These are phyloP conservation scores for Dictyostelium capitatum DNA, from an alignment of 78 protist genomes.

Conservation along the genomic window DNA sequence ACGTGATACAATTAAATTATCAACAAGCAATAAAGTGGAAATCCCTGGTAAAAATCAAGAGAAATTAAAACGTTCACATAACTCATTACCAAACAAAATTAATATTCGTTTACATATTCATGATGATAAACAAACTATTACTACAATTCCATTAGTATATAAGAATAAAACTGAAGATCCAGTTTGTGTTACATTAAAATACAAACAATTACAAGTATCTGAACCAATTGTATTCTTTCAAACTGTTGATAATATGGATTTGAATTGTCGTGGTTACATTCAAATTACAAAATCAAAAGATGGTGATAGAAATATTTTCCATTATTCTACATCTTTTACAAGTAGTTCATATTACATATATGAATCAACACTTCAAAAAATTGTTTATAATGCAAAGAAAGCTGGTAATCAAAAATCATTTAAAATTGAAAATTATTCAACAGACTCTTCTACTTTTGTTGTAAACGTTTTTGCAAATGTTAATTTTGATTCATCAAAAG, in stretches of 20 bases:
- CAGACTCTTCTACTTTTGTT: background rate
- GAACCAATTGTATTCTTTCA: constrained; percentile 49
- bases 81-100: constrained; percentile 17
- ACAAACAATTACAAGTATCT: background rate
- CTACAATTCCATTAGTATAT: constrained; percentile 39
- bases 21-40: constrained; percentile 18
- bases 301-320: background rate
- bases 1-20: constrained; percentile 38
- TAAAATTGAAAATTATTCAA: background rate
- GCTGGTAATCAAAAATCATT: background rate
- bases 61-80: constrained; percentile 14
- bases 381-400: constrained; percentile 34
- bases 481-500: background rate
- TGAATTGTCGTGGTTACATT: background rate
- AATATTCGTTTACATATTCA: background rate
- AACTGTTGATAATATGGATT: constrained; percentile 14
- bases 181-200: constrained; percentile 10
- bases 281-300: background rate
- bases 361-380: background rate
- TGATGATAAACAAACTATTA: constrained; percentile 24
- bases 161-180: constrained; percentile 54
- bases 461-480: constrained; percentile 15
- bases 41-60: constrained; percentile 20
- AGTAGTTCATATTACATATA: constrained; percentile 19
- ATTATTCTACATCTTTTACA: background rate